Evolutionary conservation across 179 eudicot species (phyloP).

Genomic region (Heliamphora pulchella): DNA sequence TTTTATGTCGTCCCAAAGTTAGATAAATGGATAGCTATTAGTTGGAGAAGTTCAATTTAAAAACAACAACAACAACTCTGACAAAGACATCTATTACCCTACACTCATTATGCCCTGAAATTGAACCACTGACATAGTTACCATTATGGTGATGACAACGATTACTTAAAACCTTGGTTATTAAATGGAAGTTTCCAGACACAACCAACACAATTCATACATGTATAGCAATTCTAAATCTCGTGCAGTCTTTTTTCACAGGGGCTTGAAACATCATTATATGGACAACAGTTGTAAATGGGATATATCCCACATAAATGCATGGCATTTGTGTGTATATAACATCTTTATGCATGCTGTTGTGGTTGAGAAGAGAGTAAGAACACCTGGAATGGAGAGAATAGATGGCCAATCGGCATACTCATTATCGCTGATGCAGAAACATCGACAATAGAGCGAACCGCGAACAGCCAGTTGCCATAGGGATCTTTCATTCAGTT

Average conservation of each 20-base stretch:
- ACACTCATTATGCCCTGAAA: too few species aligned
- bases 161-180: neutral
- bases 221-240: neutral
- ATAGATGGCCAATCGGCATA: conserved; percentile 80
- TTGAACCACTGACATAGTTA: too few species aligned
- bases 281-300: neutral
- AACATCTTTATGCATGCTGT: neutral
- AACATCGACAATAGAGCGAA: conserved; percentile 82
- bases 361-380: neutral
- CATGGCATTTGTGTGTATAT: neutral
- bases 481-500: conserved; percentile 51
- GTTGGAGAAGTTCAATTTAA: too few species aligned
- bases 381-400: conserved; percentile 29
- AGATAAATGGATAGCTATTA: too few species aligned
- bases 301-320: neutral
- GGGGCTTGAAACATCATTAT: neutral
- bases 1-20: too few species aligned
- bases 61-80: too few species aligned
- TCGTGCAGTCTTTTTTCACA: neutral
- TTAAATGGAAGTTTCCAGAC: neutral
- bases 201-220: neutral
- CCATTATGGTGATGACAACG: too few species aligned
- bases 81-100: too few species aligned
- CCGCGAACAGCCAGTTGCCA: conserved; percentile 86
- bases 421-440: conserved; percentile 51